Conservation (phyloP, 2,329 filamentous ascomycete species). For the Pestalotiopsis sp. region DNA sequence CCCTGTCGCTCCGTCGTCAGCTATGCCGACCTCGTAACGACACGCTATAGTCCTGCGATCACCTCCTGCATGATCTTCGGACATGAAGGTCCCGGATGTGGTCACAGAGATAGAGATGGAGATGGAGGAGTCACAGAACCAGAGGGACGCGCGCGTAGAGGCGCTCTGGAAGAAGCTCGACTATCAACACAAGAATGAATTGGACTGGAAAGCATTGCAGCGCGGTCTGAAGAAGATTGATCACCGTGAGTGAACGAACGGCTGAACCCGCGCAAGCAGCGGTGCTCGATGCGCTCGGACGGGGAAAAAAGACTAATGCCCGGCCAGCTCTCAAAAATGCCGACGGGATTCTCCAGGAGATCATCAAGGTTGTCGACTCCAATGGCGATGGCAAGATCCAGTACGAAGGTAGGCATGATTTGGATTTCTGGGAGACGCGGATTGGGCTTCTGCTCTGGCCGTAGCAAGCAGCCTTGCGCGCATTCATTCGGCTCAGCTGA, state of each 20-base stretch:
- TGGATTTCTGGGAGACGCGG: too few relatives aligned
- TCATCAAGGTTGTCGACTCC: constrained; percentile 81
- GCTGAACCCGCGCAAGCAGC: constrained; percentile 13
- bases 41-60: constrained; percentile 22
- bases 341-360: constrained; percentile 77
- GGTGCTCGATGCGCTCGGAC: constrained; percentile 13
- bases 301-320: background rate
- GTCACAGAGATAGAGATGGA: constrained; percentile 59
- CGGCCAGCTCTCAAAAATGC: constrained; percentile 81
- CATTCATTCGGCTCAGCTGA: background rate
- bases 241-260: constrained; percentile 69
- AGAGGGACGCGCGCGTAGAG: constrained; percentile 80
- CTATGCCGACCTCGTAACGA: constrained; percentile 28
- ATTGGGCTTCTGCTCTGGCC: background rate
- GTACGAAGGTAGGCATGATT: constrained; percentile 68
- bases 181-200: constrained; percentile 71
- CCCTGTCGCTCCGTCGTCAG: background rate
- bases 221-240: constrained; percentile 86
- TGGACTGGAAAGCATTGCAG: constrained; percentile 83
- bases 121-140: constrained; percentile 74
- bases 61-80: constrained; percentile 38
- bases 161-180: constrained; percentile 84
- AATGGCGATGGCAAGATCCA: constrained; percentile 89
- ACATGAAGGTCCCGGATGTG: constrained; percentile 51
- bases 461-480: too few relatives aligned